phyloP scores from a whole-genome alignment of 306 rosid genomes.

The Argentina anserina region DNA sequence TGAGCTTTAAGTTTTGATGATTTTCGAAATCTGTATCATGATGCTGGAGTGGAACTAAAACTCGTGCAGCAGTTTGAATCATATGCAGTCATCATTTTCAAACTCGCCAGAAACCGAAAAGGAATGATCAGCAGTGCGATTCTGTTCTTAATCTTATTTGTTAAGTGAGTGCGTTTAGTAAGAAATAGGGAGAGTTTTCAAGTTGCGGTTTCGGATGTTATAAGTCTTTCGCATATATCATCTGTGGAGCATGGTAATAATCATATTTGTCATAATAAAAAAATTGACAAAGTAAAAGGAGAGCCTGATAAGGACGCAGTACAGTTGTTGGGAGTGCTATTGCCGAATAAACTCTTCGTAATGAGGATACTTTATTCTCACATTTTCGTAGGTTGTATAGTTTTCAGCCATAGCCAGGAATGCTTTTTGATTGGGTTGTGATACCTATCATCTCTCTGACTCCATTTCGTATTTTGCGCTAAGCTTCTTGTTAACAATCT shows the following conservation, averaged over 20 bases:
- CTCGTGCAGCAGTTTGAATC: too few species aligned
- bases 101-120: too few species aligned
- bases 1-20: background rate
- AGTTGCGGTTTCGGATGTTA: too few species aligned
- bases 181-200: too few species aligned
- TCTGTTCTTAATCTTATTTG: too few species aligned
- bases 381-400: background rate
- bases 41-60: background rate
- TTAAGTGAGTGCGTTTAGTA: too few species aligned
- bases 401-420: background rate
- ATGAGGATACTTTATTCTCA: background rate
- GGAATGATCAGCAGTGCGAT: too few species aligned
- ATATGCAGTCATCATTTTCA: too few species aligned
- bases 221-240: too few species aligned
- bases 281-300: too few species aligned
- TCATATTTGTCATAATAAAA: too few species aligned
- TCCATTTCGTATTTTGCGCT: background rate
- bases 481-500: conserved; percentile 12
- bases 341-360: background rate
- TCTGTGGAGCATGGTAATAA: too few species aligned
- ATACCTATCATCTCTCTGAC: conserved; percentile 10
- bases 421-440: conserved; percentile 10
- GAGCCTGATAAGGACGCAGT: background rate
- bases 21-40: background rate
- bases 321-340: background rate